A percentile compares a stretch with the other conserved stretches of the same genome.
Conservation (phyloP, 2,329 filamentous ascomycete genomes). For the Acrodontium crateriforme region DNA sequence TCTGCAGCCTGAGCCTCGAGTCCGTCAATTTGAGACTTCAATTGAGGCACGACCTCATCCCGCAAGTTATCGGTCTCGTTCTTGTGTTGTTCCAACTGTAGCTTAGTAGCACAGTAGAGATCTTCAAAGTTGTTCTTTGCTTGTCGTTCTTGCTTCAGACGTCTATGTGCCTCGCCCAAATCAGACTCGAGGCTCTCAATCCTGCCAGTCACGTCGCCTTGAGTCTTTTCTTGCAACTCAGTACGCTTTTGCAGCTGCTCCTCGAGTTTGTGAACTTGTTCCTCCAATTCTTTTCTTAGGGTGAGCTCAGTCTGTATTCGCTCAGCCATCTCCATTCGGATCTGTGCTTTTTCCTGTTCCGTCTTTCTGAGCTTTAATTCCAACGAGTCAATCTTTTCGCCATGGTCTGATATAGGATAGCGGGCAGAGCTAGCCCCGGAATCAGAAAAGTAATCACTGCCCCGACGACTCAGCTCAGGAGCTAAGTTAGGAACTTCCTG, state of each 20-base stretch:
- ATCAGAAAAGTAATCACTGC: conserved; percentile 96
- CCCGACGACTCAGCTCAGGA: conserved; percentile 52
- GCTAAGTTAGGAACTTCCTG: conserved; percentile 48
- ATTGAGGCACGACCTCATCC: conserved; percentile 71
- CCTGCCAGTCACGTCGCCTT: conserved; percentile 36
- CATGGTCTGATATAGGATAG: conserved; percentile 49
- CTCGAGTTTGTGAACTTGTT: conserved; percentile 70
- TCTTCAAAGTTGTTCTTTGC: conserved; percentile 92
- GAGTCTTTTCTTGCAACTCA: conserved; percentile 16
- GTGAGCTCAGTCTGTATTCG: conserved; percentile 79
- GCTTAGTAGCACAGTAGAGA: conserved; percentile 67
- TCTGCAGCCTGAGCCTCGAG: conserved; percentile 62
- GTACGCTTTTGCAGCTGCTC: conserved; percentile 55
- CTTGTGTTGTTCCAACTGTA: conserved; percentile 66
- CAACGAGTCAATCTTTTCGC: conserved; percentile 52
- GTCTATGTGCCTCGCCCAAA: conserved; percentile 70
- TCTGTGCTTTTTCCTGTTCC: conserved; percentile 80
- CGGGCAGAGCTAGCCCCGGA: conserved; percentile 79
- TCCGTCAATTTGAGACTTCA: conserved; percentile 63
- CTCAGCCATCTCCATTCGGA: conserved; percentile 70
- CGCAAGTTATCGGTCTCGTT: conserved; percentile 87
- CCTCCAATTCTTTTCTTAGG: conserved; percentile 61
- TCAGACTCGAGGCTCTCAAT: conserved; percentile 66
- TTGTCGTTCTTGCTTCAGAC: conserved; percentile 70
- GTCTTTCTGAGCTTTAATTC: conserved; percentile 69